These are phyloP conservation scores for Xerocomellus dryophilus DNA, from an alignment of 768 basidiomycete species.

Conservation along the genomic window DNA sequence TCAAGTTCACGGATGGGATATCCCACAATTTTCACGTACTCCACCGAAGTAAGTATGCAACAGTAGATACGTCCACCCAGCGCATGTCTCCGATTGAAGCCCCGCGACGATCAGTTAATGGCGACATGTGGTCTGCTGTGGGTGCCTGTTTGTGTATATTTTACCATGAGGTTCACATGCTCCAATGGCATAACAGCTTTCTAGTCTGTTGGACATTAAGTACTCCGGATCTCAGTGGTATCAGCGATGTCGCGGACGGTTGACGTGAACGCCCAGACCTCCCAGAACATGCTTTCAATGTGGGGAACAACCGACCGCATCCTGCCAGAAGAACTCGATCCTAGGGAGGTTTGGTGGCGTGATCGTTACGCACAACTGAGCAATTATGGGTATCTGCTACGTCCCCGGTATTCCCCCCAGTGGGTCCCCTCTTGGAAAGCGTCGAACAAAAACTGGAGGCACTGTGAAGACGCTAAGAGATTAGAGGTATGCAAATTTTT, in stretches of 20 bases:
- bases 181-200: background rate
- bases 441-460: background rate
- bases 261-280: background rate
- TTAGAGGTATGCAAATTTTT: background rate
- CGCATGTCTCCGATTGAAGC: background rate
- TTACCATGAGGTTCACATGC: background rate
- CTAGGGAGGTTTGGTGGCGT: conserved; percentile 12
- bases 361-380: conserved; percentile 3
- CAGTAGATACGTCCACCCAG: background rate
- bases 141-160: conserved; percentile 15
- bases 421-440: conserved; percentile 13
- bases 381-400: conserved; percentile 8
- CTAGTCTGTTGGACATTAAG: background rate
- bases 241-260: background rate
- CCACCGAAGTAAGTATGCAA: too few species aligned
- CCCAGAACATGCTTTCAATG: background rate
- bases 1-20: background rate
- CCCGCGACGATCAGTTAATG: background rate
- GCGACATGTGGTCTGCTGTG: background rate
- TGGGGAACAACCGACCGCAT: background rate
- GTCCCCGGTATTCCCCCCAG: conserved; percentile 10
- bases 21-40: background rate
- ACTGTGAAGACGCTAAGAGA: background rate
- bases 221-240: background rate
- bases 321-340: conserved; percentile 8